Evolutionary conservation across 2,329 filamentous ascomycete species (phyloP).

Genomic region (Chrysosporium queenslandicum): DNA sequence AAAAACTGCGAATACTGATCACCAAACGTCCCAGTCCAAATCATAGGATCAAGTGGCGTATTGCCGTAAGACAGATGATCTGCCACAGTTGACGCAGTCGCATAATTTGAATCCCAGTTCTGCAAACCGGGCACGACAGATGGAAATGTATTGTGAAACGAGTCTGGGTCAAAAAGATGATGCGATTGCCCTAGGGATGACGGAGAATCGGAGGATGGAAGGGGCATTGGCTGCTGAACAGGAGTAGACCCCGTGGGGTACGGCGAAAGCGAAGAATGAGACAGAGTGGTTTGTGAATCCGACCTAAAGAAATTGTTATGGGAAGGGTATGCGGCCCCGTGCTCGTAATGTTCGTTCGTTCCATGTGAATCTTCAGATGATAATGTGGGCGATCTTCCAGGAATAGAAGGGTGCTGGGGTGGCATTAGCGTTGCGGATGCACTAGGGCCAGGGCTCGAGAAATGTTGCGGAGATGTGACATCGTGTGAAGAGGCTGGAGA

Average conservation of each 20-base stretch:
- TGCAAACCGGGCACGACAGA: slow-evolving; percentile 33
- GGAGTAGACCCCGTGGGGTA: not conserved
- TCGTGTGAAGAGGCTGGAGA: slow-evolving; percentile 35
- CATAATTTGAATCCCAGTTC: slow-evolving; percentile 36
- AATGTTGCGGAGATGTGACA: slow-evolving; percentile 27
- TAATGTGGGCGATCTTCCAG: not conserved
- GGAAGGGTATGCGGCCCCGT: not conserved
- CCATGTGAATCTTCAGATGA: slow-evolving; percentile 2
- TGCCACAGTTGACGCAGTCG: slow-evolving; percentile 30
- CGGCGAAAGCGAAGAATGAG: slow-evolving; percentile 11
- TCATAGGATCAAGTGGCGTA: slow-evolving; percentile 31
- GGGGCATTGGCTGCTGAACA: slow-evolving; percentile 16
- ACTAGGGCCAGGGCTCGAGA: slow-evolving; percentile 33
- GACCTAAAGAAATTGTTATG: not conserved
- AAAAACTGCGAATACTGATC: slow-evolving; percentile 42
- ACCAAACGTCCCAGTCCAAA: slow-evolving; percentile 35
- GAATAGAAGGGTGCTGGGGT: not conserved
- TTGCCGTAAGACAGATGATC: slow-evolving; percentile 29
- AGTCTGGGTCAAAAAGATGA: slow-evolving; percentile 28
- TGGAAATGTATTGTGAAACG: slow-evolving; percentile 33
- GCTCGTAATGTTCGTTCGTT: not conserved
- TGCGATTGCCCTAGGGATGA: slow-evolving; percentile 3
- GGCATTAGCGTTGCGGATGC: slow-evolving; percentile 21
- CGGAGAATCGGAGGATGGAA: slow-evolving; percentile 17
- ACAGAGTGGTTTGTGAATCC: slow-evolving; percentile 19